Evolutionary conservation across 2,329 filamentous ascomycete species (phyloP).

Genomic region (Leptographium flavum): DNA sequence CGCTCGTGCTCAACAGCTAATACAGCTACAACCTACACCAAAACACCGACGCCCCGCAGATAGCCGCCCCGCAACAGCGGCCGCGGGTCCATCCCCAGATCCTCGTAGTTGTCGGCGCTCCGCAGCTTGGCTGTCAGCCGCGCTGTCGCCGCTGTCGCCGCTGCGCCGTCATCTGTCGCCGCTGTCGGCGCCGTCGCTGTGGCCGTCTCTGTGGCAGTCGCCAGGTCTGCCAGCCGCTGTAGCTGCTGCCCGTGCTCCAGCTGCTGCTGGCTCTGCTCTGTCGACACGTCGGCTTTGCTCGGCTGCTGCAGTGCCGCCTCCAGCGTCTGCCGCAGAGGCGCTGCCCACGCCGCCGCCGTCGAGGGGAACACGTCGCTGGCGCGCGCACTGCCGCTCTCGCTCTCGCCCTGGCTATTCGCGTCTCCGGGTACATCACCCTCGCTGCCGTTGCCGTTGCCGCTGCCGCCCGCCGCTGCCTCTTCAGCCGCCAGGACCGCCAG

Average conservation of each 20-base stretch:
- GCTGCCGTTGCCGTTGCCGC: no score
- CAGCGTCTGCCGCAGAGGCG: constrained; percentile 1
- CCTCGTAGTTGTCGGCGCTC: constrained; percentile 22
- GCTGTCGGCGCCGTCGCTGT: constrained; percentile 8
- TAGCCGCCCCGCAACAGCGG: constrained; percentile 24
- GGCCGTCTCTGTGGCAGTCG: constrained; percentile 23
- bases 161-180: constrained; percentile 8
- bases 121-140: constrained; percentile 1
- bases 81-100: constrained; percentile 26
- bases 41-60: constrained; percentile 16
- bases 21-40: no score
- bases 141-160: constrained; percentile 10
- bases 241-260: constrained; percentile 36
- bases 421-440: no score
- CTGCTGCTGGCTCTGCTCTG: constrained; percentile 12
- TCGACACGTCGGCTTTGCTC: neutral
- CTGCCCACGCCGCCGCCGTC: neutral
- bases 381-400: no score
- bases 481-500: neutral
- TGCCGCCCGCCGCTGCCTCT: neutral
- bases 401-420: no score
- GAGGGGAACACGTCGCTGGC: neutral
- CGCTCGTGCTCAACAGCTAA: no score
- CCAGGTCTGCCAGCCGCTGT: constrained; percentile 30
- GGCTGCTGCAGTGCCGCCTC: neutral